Conservation (phyloP, 176 grass and related monocot species). For the Coix lacrymajobi region DNA sequence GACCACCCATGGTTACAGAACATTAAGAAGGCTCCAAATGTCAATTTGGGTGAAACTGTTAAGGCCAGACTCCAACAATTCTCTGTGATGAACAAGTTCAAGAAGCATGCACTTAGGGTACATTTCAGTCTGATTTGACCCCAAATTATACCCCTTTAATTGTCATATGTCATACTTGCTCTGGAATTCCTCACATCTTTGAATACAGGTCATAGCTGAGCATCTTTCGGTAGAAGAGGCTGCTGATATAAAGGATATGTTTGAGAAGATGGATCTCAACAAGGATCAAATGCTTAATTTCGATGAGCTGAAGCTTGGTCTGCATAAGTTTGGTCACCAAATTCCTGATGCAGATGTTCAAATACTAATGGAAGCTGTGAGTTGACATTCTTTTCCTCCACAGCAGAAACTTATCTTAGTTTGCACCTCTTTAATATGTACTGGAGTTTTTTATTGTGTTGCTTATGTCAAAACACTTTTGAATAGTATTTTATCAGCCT, state of each 20-base stretch:
- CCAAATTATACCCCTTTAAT: conserved; percentile 1
- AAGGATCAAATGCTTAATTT: conserved; percentile 70
- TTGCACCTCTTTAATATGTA: background rate
- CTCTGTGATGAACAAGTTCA: conserved; percentile 97
- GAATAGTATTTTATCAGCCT: background rate
- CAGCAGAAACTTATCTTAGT: background rate
- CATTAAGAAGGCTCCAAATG: conserved; percentile 92
- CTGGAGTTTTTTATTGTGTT: background rate
- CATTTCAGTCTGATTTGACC: conserved; percentile 22
- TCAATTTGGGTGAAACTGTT: conserved; percentile 89
- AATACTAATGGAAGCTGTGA: conserved; percentile 95
- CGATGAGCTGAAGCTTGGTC: conserved; percentile 79
- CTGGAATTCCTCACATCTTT: conserved; percentile 5
- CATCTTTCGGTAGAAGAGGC: conserved; percentile 91
- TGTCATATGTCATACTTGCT: conserved; percentile 8
- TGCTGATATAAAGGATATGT: conserved; percentile 87
- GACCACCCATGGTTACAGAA: conserved; percentile 92
- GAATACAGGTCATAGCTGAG: conserved; percentile 73
- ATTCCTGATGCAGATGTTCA: conserved; percentile 72
- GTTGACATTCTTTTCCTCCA: conserved; percentile 20
- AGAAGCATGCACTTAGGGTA: conserved; percentile 90
- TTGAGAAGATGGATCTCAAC: conserved; percentile 82
- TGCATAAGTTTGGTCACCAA: conserved; percentile 80
- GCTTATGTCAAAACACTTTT: background rate
- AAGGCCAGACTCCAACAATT: conserved; percentile 92